A percentile compares a stretch with the other conserved stretches of the same genome.
Evolutionary conservation across 495 filamentous ascomycete genomes (phyloP).

Genomic region (Aspergillus carlsbadensis): DNA sequence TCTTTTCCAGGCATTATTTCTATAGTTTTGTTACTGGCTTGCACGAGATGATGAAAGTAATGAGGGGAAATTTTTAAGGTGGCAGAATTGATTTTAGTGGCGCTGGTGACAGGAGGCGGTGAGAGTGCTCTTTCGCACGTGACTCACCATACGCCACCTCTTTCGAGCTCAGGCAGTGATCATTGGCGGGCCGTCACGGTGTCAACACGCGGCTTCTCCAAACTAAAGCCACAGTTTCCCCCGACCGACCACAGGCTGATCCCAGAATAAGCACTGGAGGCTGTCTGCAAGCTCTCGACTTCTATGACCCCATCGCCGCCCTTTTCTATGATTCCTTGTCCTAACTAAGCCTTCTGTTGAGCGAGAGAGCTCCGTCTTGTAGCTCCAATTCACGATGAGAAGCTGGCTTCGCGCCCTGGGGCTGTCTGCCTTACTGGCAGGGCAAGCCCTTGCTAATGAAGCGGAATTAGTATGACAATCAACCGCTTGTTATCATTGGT

Average conservation of each 20-base stretch:
- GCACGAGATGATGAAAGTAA: neutral
- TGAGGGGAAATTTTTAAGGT: constrained; percentile 18
- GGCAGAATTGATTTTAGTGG: constrained; percentile 22
- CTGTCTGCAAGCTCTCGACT: neutral
- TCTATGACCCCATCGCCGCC: neutral
- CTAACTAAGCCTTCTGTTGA: constrained; percentile 11
- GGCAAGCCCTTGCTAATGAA: constrained; percentile 57
- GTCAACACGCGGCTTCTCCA: constrained; percentile 36
- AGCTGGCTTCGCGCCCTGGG: constrained; percentile 51
- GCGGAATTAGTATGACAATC: constrained; percentile 54
- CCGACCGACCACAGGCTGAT: constrained; percentile 1
- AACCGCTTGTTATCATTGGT: constrained; percentile 20
- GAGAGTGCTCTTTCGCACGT: neutral
- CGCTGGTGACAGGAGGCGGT: constrained; percentile 9
- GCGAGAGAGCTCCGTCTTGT: constrained; percentile 26
- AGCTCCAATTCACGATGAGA: constrained; percentile 49
- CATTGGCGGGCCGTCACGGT: constrained; percentile 13
- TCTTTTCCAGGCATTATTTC: constrained; percentile 42
- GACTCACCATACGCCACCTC: constrained; percentile 1
- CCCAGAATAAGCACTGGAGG: constrained; percentile 1
- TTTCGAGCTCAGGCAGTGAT: constrained; percentile 30
- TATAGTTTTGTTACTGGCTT: neutral
- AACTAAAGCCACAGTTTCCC: constrained; percentile 29
- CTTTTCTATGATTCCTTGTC: constrained; percentile 15
- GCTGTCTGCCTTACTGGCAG: constrained; percentile 51